Conservation (phyloP, 805 yeast species). For the Candida corydali region DNA sequence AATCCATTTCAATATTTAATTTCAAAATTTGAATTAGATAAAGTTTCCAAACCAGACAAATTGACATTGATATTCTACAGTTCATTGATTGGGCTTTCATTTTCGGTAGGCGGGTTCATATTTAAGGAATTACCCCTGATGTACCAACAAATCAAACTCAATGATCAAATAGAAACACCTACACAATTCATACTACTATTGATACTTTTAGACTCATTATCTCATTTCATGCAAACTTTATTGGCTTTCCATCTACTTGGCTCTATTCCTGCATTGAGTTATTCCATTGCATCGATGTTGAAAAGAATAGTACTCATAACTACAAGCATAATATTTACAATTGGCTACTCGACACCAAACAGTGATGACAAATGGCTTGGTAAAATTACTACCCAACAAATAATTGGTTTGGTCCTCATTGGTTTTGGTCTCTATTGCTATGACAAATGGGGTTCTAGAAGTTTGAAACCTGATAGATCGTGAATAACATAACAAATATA, state of each 20-base stretch:
- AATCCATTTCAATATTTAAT: constrained; percentile 20
- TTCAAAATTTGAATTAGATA: constrained; percentile 13
- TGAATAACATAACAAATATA: background rate
- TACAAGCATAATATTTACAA: constrained; percentile 56
- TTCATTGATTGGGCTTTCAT: constrained; percentile 63
- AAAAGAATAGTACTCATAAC: constrained; percentile 83
- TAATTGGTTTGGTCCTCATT: constrained; percentile 47
- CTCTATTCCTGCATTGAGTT: constrained; percentile 76
- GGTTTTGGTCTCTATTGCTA: constrained; percentile 57
- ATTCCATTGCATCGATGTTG: constrained; percentile 82
- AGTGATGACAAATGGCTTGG: constrained; percentile 24
- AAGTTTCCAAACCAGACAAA: constrained; percentile 60
- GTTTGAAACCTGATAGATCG: constrained; percentile 13
- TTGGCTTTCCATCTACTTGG: constrained; percentile 80
- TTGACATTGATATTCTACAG: constrained; percentile 78
- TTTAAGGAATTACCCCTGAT: constrained; percentile 51
- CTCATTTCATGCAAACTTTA: constrained; percentile 77
- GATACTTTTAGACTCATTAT: constrained; percentile 61
- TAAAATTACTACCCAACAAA: constrained; percentile 42
- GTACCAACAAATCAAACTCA: constrained; percentile 15
- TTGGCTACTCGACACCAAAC: constrained; percentile 26
- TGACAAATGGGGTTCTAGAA: constrained; percentile 55
- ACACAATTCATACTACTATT: constrained; percentile 36
- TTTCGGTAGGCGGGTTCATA: constrained; percentile 73
- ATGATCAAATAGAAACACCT: constrained; percentile 10